Base-by-base conservation (phyloP, 257 asterid genomes). In the Lycium ferocissimum region DNA sequence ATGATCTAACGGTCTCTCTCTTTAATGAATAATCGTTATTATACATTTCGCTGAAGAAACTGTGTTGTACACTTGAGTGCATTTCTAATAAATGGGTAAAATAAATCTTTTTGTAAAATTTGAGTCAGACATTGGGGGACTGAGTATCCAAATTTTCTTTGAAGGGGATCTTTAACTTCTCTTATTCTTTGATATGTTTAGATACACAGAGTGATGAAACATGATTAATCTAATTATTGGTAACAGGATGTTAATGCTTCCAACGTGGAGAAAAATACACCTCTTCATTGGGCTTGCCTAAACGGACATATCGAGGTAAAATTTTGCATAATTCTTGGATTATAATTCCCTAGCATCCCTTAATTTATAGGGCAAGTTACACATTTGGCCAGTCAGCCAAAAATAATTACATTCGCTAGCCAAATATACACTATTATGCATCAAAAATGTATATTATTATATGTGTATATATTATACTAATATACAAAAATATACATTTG, bases 231-330 rank as follows among this genome's bases (percentile, higher is more conserved):
- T 79, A 69, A 83, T 81, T 79, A 9, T 78, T 63, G 67, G 83
- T 57, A 81, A 69, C 94, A 96, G 99, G 97, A 97, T 89, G 92
- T 95, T 20, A 94, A 95, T 90, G 98, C 94, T 86, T 86, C 86
- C 59, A 97, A 97, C 83, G 53, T 66, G 83, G 98, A 97, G 91
- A 91, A 91, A 18, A 97, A 97, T 85, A 93, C 98, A 12, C 97
- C 99, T 75, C 98, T 97, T 84, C 99, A 97, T 81, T 97, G 97
- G 98, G 99, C 98, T 87, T 90, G 98, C 88, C 92, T 97, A 81
- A 97, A 97, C 33, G 98, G 97, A 71, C 97, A 91, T 86, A 85
- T 92, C 9, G 99, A 95, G 97, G 99, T 96, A 85, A 70, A 15
- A 62, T 83, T 26, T 66, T 83, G 45, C 85, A 47, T 47, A 47